phyloP scores from a whole-genome alignment of 1,284 basidiomycete genomes.

The Neotropicomus parvogracilis region DNA sequence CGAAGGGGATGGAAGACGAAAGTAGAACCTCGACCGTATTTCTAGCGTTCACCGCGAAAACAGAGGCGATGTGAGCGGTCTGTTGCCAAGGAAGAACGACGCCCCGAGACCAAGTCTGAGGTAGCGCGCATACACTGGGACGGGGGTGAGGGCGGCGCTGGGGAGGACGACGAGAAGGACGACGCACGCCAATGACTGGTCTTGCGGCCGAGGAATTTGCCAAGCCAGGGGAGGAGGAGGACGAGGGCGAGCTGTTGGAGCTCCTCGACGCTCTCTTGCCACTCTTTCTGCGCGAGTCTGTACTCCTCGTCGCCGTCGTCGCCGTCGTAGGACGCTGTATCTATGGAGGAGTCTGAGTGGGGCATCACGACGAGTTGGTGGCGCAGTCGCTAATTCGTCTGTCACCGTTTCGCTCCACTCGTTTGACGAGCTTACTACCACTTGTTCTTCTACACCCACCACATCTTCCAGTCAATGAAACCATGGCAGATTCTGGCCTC shows the following conservation, averaged over 20 bases:
- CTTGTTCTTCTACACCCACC: constrained; percentile 16
- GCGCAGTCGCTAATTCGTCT: constrained; percentile 2
- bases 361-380: constrained; percentile 33
- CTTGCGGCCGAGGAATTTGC: constrained; percentile 83
- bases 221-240: constrained; percentile 80
- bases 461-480: constrained; percentile 36
- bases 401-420: constrained; percentile 10
- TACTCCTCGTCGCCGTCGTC: constrained; percentile 66
- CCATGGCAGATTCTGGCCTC: constrained; percentile 40
- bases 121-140: constrained; percentile 70
- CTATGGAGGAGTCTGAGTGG: constrained; percentile 43
- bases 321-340: constrained; percentile 42
- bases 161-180: constrained; percentile 29
- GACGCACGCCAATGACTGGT: constrained; percentile 82
- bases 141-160: constrained; percentile 13
- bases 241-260: constrained; percentile 77
- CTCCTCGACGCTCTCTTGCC: constrained; percentile 87
- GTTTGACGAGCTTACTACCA: background rate
- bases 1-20: constrained; percentile 27
- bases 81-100: constrained; percentile 59
- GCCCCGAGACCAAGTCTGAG: constrained; percentile 61
- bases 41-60: constrained; percentile 26
- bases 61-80: constrained; percentile 20
- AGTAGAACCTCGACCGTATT: constrained; percentile 29
- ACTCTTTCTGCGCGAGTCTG: constrained; percentile 80